Percentiles rank a stretch among this genome's conserved stretches.
phyloP scores from a whole-genome alignment of 1,284 basidiomycete genomes.

The Agroathelia rolfsii region DNA sequence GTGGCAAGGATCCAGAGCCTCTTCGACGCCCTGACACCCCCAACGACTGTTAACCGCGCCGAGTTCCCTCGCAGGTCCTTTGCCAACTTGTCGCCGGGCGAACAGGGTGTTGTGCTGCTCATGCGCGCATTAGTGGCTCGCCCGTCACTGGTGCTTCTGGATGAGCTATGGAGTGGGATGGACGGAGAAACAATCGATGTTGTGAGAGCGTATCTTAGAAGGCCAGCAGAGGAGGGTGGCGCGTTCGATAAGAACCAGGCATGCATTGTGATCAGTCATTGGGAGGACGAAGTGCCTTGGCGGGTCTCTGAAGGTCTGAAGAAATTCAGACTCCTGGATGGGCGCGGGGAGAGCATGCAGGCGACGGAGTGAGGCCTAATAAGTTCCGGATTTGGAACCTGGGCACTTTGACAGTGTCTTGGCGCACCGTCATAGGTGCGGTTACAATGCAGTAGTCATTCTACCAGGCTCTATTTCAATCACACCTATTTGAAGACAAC shows the following conservation, averaged over 20 bases:
- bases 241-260: conserved; percentile 54
- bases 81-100: conserved; percentile 51
- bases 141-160: conserved; percentile 68
- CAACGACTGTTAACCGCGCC: conserved; percentile 32
- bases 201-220: conserved; percentile 53
- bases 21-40: conserved; percentile 48
- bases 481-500: too few species aligned
- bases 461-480: too few species aligned
- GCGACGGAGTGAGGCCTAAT: too few species aligned
- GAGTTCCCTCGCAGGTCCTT: conserved; percentile 41
- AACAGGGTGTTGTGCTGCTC: conserved; percentile 73
- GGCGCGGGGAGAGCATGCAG: conserved; percentile 21
- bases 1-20: conserved; percentile 41
- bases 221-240: conserved; percentile 44
- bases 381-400: too few species aligned
- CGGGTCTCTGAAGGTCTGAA: conserved; percentile 36
- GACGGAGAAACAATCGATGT: conserved; percentile 63
- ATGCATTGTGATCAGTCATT: conserved; percentile 80
- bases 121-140: conserved; percentile 74
- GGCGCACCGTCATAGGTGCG: too few species aligned
- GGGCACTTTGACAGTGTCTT: too few species aligned
- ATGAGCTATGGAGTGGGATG: conserved; percentile 91
- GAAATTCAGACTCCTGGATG: conserved; percentile 27
- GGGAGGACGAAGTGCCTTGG: conserved; percentile 84
- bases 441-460: too few species aligned